A percentile compares a stretch with the other conserved stretches of the same genome.
These are phyloP conservation scores for Ophiocordyceps sinensis DNA, from an alignment of 2,329 filamentous ascomycete genomes.

Conservation along the genomic window DNA sequence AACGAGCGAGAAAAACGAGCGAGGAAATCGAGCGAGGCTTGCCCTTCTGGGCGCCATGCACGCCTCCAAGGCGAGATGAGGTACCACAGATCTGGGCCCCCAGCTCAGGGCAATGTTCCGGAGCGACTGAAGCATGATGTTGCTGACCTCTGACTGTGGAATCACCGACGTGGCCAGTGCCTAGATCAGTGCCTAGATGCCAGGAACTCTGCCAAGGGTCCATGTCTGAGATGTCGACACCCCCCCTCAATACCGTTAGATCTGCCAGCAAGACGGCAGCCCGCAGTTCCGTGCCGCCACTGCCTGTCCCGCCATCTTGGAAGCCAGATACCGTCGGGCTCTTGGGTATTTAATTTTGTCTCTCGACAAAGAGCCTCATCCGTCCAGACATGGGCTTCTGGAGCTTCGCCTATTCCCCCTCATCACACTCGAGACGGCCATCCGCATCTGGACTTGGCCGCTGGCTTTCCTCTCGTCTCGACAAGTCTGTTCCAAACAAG, in stretches of 20 bases:
- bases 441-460: constrained; percentile 3
- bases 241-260: constrained; percentile 1
- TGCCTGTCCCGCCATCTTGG: constrained; percentile 18
- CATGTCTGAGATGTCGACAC: constrained; percentile 15
- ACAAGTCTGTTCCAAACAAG: constrained; percentile 18
- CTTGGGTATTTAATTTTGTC: constrained; percentile 1
- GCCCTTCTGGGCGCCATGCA: constrained; percentile 2
- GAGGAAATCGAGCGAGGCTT: neutral
- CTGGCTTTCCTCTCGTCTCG: constrained; percentile 19
- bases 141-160: neutral
- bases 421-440: constrained; percentile 3
- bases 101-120: constrained; percentile 20
- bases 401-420: constrained; percentile 2
- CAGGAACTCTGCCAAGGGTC: constrained; percentile 2
- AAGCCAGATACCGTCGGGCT: constrained; percentile 8
- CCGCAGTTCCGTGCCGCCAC: constrained; percentile 9
- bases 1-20: too few species aligned
- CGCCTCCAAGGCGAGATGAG: constrained; percentile 19
- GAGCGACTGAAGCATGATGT: constrained; percentile 3
- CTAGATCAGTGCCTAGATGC: neutral
- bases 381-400: constrained; percentile 3
- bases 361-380: neutral
- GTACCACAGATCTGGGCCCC: constrained; percentile 24
- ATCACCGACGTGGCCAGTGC: constrained; percentile 4
- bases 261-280: constrained; percentile 11